Conservation (phyloP, 805 yeast genomes). For the Candida dajiaensis region DNA sequence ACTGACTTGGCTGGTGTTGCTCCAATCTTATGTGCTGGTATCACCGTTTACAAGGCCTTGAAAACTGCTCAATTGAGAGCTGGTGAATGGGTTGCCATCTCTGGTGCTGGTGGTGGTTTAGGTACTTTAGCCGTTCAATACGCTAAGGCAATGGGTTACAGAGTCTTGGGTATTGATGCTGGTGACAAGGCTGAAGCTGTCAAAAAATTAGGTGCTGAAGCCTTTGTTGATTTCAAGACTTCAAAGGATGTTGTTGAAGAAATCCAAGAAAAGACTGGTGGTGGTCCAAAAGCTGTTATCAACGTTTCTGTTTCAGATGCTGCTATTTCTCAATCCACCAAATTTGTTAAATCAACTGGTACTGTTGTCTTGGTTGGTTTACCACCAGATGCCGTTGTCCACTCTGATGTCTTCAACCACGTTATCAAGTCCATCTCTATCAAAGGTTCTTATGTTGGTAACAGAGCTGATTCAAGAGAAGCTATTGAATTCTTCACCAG, state of each 20-base stretch:
- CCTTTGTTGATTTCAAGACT: constrained; percentile 50
- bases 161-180: constrained; percentile 13
- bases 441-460: constrained; percentile 81
- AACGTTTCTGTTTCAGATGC: constrained; percentile 64
- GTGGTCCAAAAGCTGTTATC: constrained; percentile 71
- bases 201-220: constrained; percentile 53
- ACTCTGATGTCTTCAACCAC: constrained; percentile 60
- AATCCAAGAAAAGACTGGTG: constrained; percentile 48
- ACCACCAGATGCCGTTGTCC: constrained; percentile 70
- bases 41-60: constrained; percentile 85
- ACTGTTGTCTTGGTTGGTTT: constrained; percentile 68
- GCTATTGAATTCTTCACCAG: constrained; percentile 66
- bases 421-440: constrained; percentile 67
- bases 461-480: constrained; percentile 78
- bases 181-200: constrained; percentile 13
- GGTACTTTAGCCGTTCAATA: constrained; percentile 13
- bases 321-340: constrained; percentile 55
- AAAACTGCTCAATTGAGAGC: constrained; percentile 64
- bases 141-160: constrained; percentile 14
- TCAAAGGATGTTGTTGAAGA: constrained; percentile 48
- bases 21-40: constrained; percentile 86
- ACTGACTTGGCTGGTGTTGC: constrained; percentile 70
- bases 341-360: constrained; percentile 57
- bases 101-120: constrained; percentile 15
- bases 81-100: constrained; percentile 42